phyloP scores from a whole-genome alignment of 2,329 filamentous ascomycete species.

The Lasiodiplodia citricola region DNA sequence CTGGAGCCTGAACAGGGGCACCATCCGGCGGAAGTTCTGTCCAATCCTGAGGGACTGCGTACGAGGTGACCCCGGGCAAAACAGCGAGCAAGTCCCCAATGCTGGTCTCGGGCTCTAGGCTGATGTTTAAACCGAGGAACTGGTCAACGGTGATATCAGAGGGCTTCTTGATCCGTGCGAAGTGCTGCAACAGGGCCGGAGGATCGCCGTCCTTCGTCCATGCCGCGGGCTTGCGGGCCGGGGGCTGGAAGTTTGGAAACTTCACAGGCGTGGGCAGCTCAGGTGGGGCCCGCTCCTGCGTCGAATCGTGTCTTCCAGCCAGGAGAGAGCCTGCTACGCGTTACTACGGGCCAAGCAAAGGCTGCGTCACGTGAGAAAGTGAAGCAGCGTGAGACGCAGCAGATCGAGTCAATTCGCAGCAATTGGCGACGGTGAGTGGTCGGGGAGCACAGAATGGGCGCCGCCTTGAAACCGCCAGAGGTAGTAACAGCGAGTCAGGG shows the following conservation, averaged over 20 bases:
- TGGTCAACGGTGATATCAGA: conserved; percentile 48
- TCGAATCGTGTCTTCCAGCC: conserved; percentile 45
- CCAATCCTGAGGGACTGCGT: conserved; percentile 48
- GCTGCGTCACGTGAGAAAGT: conserved; percentile 8
- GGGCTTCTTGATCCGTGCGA: conserved; percentile 48
- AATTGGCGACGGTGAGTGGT: background rate
- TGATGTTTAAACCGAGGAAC: conserved; percentile 50
- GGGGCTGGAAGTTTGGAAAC: conserved; percentile 55
- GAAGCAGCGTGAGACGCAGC: conserved; percentile 17
- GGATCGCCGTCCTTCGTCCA: conserved; percentile 39
- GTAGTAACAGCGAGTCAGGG: conserved; percentile 15
- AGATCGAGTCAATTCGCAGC: conserved; percentile 3
- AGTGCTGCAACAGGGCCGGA: conserved; percentile 39
- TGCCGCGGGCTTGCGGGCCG: conserved; percentile 36
- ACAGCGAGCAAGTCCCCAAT: conserved; percentile 48
- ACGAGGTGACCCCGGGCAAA: conserved; percentile 40
- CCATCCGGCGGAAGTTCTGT: conserved; percentile 35
- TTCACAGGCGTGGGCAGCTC: conserved; percentile 56
- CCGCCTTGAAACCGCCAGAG: conserved; percentile 20
- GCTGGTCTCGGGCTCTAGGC: conserved; percentile 42
- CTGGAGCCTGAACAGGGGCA: conserved; percentile 30
- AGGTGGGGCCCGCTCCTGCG: conserved; percentile 54
- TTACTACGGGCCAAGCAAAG: conserved; percentile 11
- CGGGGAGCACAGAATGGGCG: background rate
- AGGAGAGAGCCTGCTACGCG: conserved; percentile 40